Percentiles rank a stretch among this genome's conserved stretches.
Evolutionary conservation across 2,329 filamentous ascomycete species (phyloP).

Genomic region (Niveomyces coronatus): DNA sequence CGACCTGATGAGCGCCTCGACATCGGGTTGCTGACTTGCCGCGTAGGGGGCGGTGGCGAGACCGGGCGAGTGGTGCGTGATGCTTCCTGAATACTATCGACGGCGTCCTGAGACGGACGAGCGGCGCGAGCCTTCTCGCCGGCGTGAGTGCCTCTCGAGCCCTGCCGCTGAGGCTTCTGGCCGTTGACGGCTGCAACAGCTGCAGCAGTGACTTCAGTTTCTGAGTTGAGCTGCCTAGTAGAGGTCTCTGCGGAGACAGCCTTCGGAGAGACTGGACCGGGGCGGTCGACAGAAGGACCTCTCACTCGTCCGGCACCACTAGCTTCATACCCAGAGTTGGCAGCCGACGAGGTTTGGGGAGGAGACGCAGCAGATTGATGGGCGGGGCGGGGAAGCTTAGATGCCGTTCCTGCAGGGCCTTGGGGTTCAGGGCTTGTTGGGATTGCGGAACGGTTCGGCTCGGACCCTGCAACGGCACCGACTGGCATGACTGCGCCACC

Average conservation of each 20-base stretch:
- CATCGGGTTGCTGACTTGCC: conserved; percentile 49
- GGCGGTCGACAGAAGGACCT: conserved; percentile 40
- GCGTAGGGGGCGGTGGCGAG: conserved; percentile 48
- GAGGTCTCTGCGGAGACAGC: neutral
- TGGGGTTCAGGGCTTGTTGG: conserved; percentile 4
- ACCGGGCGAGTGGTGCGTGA: conserved; percentile 35
- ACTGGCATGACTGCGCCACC: neutral
- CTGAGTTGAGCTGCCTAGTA: conserved; percentile 2
- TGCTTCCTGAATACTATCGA: conserved; percentile 58
- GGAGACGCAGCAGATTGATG: conserved; percentile 39
- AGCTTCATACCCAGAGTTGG: conserved; percentile 33
- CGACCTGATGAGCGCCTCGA: conserved; percentile 48
- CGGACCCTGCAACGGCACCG: conserved; percentile 1
- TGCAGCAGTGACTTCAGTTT: conserved; percentile 1
- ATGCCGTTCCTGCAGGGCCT: conserved; percentile 9
- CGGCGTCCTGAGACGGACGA: conserved; percentile 37
- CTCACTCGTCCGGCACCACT: conserved; percentile 32
- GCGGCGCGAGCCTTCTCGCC: conserved; percentile 33
- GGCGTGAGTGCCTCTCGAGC: conserved; percentile 23
- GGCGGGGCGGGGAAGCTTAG: conserved; percentile 25
- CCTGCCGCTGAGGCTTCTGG: conserved; percentile 52
- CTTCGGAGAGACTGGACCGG: conserved; percentile 14
- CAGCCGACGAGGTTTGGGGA: conserved; percentile 41
- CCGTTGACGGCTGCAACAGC: conserved; percentile 29
- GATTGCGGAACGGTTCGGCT: conserved; percentile 2